Evolutionary conservation across 2,329 filamentous ascomycete species (phyloP).

Genomic region (Monosporascus cannonballus): DNA sequence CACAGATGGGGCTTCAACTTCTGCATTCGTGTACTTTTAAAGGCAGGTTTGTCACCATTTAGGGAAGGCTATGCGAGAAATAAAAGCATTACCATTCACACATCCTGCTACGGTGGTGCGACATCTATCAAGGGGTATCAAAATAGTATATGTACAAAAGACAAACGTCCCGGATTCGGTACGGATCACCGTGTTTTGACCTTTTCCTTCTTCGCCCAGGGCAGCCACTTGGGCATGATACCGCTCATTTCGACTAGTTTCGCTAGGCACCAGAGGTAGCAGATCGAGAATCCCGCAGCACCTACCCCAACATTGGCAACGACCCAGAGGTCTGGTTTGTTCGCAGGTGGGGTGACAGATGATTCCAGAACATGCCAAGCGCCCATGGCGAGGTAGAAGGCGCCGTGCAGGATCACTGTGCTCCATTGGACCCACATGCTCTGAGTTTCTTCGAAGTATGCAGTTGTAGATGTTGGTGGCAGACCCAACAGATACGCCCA

Average conservation of each 20-base stretch:
- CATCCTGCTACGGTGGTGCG: neutral
- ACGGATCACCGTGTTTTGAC: conserved; percentile 18
- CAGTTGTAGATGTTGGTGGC: conserved; percentile 66
- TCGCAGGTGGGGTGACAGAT: conserved; percentile 58
- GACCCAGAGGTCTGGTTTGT: conserved; percentile 91
- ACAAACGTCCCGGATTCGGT: neutral
- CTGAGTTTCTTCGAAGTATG: conserved; percentile 54
- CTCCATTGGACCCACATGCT: conserved; percentile 45
- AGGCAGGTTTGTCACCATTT: no score
- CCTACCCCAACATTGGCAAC: conserved; percentile 86
- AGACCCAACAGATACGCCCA: conserved; percentile 91
- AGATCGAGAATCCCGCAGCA: conserved; percentile 75
- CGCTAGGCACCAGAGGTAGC: conserved; percentile 88
- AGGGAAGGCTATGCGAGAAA: no score
- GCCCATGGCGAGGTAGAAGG: conserved; percentile 72
- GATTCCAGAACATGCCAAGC: conserved; percentile 75
- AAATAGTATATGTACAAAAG: neutral
- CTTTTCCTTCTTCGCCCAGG: conserved; percentile 12
- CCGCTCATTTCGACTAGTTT: conserved; percentile 57
- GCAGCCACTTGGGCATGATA: conserved; percentile 29
- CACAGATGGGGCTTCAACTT: no score
- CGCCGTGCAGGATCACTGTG: conserved; percentile 63
- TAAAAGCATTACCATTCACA: neutral
- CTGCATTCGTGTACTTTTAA: no score
- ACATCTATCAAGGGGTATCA: neutral